Conservation (phyloP, 208 protist species). For the Wallacemonas rigidus region DNA sequence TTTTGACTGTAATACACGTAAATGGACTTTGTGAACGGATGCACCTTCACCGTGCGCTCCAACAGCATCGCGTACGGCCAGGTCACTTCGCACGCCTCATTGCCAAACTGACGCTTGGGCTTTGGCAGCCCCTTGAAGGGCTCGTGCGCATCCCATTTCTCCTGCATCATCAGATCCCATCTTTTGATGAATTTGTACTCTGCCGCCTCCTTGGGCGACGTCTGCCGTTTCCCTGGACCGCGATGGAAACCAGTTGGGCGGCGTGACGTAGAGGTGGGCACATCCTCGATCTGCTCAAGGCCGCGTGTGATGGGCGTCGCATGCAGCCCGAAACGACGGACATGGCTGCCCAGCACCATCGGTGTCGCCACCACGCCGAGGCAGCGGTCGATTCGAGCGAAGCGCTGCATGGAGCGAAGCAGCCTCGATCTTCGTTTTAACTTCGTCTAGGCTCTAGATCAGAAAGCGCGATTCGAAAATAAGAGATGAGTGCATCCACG, state of each 20-base stretch:
- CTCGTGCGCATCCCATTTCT: constrained; percentile 84
- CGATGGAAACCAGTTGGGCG: constrained; percentile 80
- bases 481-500: no score
- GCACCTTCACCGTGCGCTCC: constrained; percentile 83
- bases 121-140: constrained; percentile 89
- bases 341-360: background rate
- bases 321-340: constrained; percentile 22
- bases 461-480: no score
- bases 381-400: no score
- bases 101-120: constrained; percentile 87
- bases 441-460: no score
- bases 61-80: constrained; percentile 90
- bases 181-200: constrained; percentile 85
- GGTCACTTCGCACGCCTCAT: constrained; percentile 88
- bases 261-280: constrained; percentile 82
- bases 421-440: no score
- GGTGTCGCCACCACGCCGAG: background rate
- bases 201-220: constrained; percentile 61
- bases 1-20: constrained; percentile 90
- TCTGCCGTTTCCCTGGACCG: constrained; percentile 86
- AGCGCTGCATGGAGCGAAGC: no score
- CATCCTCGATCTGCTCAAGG: constrained; percentile 86
- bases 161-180: constrained; percentile 86
- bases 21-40: constrained; percentile 93
- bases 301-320: constrained; percentile 40